Evolutionary conservation across 495 filamentous ascomycete genomes (phyloP).

Genomic region (Penicillium samsonianum): DNA sequence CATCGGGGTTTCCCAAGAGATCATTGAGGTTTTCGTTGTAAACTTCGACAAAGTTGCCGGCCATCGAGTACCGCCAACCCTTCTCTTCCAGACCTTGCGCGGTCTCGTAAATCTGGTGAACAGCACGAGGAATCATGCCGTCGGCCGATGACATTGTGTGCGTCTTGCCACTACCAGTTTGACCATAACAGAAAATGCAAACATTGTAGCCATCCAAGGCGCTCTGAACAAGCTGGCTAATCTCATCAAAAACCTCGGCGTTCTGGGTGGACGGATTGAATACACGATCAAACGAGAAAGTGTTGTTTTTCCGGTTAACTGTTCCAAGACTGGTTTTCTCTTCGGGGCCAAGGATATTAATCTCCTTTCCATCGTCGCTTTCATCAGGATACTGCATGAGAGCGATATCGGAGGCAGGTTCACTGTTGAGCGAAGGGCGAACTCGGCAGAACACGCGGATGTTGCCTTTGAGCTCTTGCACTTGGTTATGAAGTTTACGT

Average conservation of each 20-base stretch:
- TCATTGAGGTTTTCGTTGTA: constrained; percentile 98
- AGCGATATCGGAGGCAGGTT: constrained; percentile 59
- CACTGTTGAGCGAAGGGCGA: constrained; percentile 67
- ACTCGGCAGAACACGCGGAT: constrained; percentile 98
- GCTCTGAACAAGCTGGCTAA: constrained; percentile 94
- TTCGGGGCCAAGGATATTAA: constrained; percentile 78
- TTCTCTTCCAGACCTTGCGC: constrained; percentile 80
- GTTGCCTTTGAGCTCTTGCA: constrained; percentile 98
- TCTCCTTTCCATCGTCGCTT: constrained; percentile 76
- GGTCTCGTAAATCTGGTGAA: constrained; percentile 88
- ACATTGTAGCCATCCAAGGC: constrained; percentile 98
- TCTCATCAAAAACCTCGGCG: constrained; percentile 89
- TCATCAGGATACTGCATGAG: constrained; percentile 77
- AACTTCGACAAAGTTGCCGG: constrained; percentile 96
- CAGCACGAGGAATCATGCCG: constrained; percentile 94
- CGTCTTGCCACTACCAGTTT: constrained; percentile 96
- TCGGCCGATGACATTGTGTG: constrained; percentile 91
- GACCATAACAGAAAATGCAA: constrained; percentile 98
- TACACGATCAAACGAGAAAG: constrained; percentile 92
- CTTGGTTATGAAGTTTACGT: constrained; percentile 93
- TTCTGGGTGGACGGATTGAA: constrained; percentile 80
- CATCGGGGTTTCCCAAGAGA: constrained; percentile 74
- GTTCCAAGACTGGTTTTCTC: constrained; percentile 81
- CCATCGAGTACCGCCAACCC: constrained; percentile 92
- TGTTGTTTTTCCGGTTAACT: constrained; percentile 70